Evolutionary conservation across 176 grass and related monocot genomes (phyloP), one percentile per base, ranked within the genome.

Genomic region (Oryza glumipatula): DNA sequence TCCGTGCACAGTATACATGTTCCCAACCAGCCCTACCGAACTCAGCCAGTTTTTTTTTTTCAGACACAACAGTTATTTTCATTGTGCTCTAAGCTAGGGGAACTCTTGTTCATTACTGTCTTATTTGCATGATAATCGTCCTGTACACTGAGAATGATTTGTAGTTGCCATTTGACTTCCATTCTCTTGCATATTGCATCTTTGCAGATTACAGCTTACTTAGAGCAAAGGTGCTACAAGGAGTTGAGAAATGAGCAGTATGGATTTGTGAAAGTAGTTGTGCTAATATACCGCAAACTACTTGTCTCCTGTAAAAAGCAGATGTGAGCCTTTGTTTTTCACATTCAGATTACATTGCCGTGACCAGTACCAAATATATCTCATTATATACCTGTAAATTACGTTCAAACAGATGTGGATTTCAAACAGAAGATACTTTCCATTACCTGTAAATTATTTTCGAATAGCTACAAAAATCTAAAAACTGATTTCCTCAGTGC

Each of bases 201-300:
- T 84, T 26, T 54, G 33, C 91, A 98, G 88, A 95, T 95, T 65
- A 94, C 91, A 56, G 49, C 60, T 68, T 95, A 88, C 84, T 85
- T 98, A 86, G 96, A 98, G 84, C 96, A 98, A 56, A 93, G 84
- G 77, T 89, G 84, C 77, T 98, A 95, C 52, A 95, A 86, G 84
- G 96, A 98, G 67, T 72, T 95, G 72, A 92, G 96, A 87, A 88
- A 72, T 35, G 86, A 91, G 70, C 89, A 87, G 68, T 92, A 90
- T 35, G 91, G 91, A 60, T 94, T 78, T 76, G 93, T 77, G 52
- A 95, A 98, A 88, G 81, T 87, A 19, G 84, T 98, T 47, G 83
- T 95, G 91, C 79, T 90, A 63, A 95, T 98, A 88, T 98, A 95
- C 66, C 91, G 88, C 60, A 94, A 69, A 72, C 80, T 98, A 43